Base-by-base conservation (phyloP, 352 stramenopile species). In the Elongisporangium senticosum region DNA sequence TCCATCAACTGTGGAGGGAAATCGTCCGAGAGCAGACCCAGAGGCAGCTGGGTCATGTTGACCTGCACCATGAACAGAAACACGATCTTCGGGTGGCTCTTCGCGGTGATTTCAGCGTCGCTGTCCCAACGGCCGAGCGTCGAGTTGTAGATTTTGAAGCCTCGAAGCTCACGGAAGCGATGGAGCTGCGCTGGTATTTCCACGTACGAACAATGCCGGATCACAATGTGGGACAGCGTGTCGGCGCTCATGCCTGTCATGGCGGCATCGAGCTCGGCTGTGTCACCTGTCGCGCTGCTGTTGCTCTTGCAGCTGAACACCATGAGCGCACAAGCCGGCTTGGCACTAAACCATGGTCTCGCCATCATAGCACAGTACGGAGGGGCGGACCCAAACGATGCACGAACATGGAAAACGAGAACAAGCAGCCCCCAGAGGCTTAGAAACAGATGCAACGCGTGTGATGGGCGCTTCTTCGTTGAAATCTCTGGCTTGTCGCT, bases 141-240 rank as follows among this genome's bases (percentile, higher is more conserved):
- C 3, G 71, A 71, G 49, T 81, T 83, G 58, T 76, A 81, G 20
- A 79, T 58, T 49, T 80, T 78, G 1, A 81, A 24, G 1, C 66
- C 54, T 19, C 77, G 53, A 2, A 85, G 55, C 2, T 52, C 49
- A 1, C 53, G 66, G 55, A 86, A 82, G 3, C 56, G 11, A 2
- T 69, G 51, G 1, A 86, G 19, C 1, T 52, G 49, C 0, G 52
- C 22, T 1, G 65, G 54, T 11, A 84, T 62, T 28, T 84, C 69
- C 2, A 86, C 37, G 4, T 26, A 40, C 0, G 60, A 48, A 23
- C 74, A 86, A 26, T 88, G 69, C 7, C 71, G 70, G 10, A 85
- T 61, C 10, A 71, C 58, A 14, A 86, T 50, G 3, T 70, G 48
- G 14, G 47, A 39, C 2, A 76, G 55, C 4, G 67, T 68, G 5